A percentile compares a stretch with the other conserved stretches of the same genome.
Conservation (phyloP, 805 yeast genomes). For the Myxozyma sirexii region DNA sequence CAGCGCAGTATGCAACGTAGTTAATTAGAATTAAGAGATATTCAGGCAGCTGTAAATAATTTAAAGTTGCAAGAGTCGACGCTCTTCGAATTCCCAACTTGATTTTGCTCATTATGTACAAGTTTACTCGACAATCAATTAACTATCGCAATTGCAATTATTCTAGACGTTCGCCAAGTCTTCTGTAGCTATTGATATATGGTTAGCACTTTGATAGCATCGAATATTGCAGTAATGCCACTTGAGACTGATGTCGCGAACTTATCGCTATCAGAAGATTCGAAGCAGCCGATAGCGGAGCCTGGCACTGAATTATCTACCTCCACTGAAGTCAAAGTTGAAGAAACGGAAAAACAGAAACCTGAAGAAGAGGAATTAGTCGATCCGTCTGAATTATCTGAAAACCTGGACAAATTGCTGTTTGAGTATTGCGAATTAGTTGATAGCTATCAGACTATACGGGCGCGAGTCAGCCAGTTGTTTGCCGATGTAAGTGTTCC, state of each 20-base stretch:
- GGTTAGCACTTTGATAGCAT: too few relatives aligned
- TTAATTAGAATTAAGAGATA: too few relatives aligned
- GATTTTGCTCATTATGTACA: too few relatives aligned
- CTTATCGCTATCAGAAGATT: slow-evolving; percentile 1
- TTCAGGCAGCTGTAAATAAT: too few relatives aligned
- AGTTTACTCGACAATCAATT: too few relatives aligned
- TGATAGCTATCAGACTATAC: slow-evolving; percentile 21
- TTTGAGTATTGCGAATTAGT: slow-evolving; percentile 28
- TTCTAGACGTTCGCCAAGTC: too few relatives aligned
- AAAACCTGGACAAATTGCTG: slow-evolving; percentile 11
- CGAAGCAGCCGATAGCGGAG: background rate
- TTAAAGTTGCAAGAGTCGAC: too few relatives aligned
- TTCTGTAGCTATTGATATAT: too few relatives aligned
- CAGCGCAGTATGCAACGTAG: too few relatives aligned
- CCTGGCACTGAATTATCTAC: slow-evolving; percentile 7
- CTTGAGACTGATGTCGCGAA: slow-evolving; percentile 12
- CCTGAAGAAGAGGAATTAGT: slow-evolving; percentile 12
- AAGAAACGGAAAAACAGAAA: background rate
- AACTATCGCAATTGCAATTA: too few relatives aligned
- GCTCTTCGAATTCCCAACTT: too few relatives aligned
- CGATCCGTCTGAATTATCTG: slow-evolving; percentile 13
- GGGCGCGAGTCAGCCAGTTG: slow-evolving; percentile 3
- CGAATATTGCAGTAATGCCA: slow-evolving; percentile 3
- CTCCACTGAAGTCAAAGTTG: background rate
- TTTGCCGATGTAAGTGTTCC: slow-evolving; percentile 12